Base-by-base conservation (phyloP, 2,329 filamentous ascomycete species). In the Penicillium brevicompactum region DNA sequence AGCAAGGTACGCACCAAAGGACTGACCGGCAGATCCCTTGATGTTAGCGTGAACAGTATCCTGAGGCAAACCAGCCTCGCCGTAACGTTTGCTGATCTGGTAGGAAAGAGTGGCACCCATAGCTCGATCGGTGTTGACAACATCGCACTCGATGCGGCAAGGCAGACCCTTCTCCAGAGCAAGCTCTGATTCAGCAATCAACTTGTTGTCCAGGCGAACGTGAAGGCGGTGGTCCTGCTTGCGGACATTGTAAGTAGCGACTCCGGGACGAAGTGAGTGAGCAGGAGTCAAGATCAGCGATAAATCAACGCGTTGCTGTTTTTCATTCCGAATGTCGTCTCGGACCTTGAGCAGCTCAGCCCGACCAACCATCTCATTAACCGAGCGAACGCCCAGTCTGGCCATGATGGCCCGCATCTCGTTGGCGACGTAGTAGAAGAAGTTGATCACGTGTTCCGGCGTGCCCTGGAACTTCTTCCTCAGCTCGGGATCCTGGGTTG, bases 401-500 rank as follows among this genome's bases (percentile, higher is more conserved):
- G 93, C 92, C 93, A 97, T 97, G 76, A 97, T 96, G 34, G 92
- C 91, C 71, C 93, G 88, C 55, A 97, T 85, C 79, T 97, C 93
- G 70, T 97, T 97, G 65, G 93, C 90, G 49, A 97, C 84, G 70
- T 97, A 97, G 80, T 97, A 97, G 80, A 96, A 96, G 82, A 97
- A 97, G 83, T 97, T 97, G 76, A 97, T 97, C 55, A 96, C 92
- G 67, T 97, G 91, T 78, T 97, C 93, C 10, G 93, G 92, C 1
- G 91, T 92, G 59, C 93, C 93, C 64, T 87, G 82, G 76, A 97
- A 97, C 78, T 97, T 97, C 82, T 92, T 90, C 57, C 93, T 86
- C 2, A 97, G 83, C 71, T 93, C 89, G n/a, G 92, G 92, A 67
- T 97, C 92, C 71, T 97, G 93, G 0, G 92, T 96, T 3, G 93